These are phyloP conservation scores for Petunia axillaris DNA, from an alignment of 257 asterid species.

Conservation along the genomic window DNA sequence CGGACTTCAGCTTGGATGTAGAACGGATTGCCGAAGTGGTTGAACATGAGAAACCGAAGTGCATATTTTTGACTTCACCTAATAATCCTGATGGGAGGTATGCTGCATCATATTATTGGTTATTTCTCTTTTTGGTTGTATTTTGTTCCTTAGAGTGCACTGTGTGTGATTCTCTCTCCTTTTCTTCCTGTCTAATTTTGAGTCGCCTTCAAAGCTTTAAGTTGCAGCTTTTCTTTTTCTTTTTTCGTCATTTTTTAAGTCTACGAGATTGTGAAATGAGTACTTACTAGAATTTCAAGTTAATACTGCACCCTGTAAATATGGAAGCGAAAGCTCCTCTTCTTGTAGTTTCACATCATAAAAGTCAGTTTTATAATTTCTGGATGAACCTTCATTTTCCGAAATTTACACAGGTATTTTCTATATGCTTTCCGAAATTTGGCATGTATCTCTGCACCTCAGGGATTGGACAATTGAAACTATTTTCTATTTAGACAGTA, in stretches of 20 bases:
- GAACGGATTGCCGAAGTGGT: constrained; percentile 65
- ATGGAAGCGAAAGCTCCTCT: not conserved
- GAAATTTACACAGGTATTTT: not conserved
- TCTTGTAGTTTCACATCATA: not conserved
- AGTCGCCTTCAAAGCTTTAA: not conserved
- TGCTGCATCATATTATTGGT: constrained; percentile 21
- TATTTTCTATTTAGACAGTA: not conserved
- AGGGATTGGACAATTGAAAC: not conserved
- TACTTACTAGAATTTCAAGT: not conserved
- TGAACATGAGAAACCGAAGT: constrained; percentile 87
- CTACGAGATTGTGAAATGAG: not conserved
- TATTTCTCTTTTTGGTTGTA: not conserved
- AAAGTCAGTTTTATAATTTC: not conserved
- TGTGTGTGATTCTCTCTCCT: not conserved
- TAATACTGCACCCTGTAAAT: constrained; percentile 10
- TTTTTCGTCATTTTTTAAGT: not conserved
- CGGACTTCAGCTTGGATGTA: constrained; percentile 89
- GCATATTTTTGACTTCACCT: constrained; percentile 93
- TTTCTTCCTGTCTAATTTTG: not conserved
- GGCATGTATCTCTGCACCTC: not conserved
- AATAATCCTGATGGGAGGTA: constrained; percentile 99
- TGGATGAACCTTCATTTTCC: not conserved
- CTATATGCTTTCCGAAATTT: not conserved
- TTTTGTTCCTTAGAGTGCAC: constrained; percentile 6
- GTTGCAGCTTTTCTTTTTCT: not conserved